Evolutionary conservation across 2,329 filamentous ascomycete species (phyloP).

Genomic region (Davidsoniella neocaledoniae): DNA sequence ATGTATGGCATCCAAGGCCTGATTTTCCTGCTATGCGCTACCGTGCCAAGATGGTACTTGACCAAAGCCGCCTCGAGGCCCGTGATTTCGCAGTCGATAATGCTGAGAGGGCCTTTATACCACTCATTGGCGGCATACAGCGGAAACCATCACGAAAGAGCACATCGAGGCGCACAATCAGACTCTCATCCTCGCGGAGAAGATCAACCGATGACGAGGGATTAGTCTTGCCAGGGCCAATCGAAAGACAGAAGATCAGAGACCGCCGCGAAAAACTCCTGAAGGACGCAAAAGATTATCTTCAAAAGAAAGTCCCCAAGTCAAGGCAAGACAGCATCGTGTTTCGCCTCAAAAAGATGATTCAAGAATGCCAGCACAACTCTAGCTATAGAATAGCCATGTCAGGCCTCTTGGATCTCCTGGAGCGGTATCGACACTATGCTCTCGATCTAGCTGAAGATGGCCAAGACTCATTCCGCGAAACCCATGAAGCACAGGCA

Average conservation of each 20-base stretch:
- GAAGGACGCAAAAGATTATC: constrained; percentile 49
- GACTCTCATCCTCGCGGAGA: constrained; percentile 26
- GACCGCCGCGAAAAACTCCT: constrained; percentile 27
- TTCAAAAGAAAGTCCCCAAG: constrained; percentile 73
- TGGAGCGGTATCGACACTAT: constrained; percentile 71
- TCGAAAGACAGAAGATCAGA: constrained; percentile 24
- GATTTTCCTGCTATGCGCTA: constrained; percentile 54
- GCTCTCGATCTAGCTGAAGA: constrained; percentile 48
- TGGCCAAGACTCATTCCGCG: constrained; percentile 51
- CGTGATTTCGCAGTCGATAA: constrained; percentile 38
- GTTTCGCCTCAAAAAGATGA: constrained; percentile 90
- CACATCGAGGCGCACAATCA: no score
- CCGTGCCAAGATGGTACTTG: constrained; percentile 48
- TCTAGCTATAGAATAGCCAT: constrained; percentile 88
- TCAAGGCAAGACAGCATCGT: constrained; percentile 86
- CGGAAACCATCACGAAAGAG: constrained; percentile 13
- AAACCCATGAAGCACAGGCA: constrained; percentile 38
- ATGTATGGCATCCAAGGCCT: constrained; percentile 83
- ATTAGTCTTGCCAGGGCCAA: no score
- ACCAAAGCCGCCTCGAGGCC: constrained; percentile 44
- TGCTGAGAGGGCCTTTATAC: constrained; percentile 26
- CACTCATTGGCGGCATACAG: constrained; percentile 17
- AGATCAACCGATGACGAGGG: constrained; percentile 47
- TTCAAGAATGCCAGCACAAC: constrained; percentile 91
- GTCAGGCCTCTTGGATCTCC: constrained; percentile 65